Evolutionary conservation across 352 stramenopile species (phyloP).

Genomic region (Elongisporangium prolatum): DNA sequence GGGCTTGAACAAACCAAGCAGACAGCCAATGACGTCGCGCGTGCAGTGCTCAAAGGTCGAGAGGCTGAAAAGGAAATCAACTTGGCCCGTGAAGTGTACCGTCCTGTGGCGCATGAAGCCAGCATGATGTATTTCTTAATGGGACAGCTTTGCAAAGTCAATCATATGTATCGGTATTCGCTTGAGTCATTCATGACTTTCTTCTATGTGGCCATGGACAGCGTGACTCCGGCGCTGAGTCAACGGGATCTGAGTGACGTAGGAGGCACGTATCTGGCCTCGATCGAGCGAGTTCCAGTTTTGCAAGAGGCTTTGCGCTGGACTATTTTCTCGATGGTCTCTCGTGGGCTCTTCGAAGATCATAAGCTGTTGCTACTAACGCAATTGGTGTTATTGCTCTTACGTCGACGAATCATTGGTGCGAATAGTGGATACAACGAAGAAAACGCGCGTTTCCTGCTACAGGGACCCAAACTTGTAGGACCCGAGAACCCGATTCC

Average conservation of each 20-base stretch:
- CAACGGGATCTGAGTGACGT: neutral
- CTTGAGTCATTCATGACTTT: conserved; percentile 89
- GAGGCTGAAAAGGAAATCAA: conserved; percentile 91
- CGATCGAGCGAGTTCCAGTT: conserved; percentile 41
- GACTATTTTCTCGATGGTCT: conserved; percentile 89
- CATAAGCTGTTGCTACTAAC: conserved; percentile 90
- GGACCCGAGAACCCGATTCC: conserved; percentile 67
- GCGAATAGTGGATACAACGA: conserved; percentile 65
- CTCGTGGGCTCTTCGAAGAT: conserved; percentile 88
- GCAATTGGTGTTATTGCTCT: conserved; percentile 81
- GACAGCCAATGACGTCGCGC: conserved; percentile 83
- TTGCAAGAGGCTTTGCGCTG: conserved; percentile 78
- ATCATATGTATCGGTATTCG: conserved; percentile 94
- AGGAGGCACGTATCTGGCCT: conserved; percentile 18
- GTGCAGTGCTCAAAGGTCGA: conserved; percentile 79
- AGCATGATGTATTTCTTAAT: conserved; percentile 93
- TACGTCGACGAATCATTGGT: conserved; percentile 62
- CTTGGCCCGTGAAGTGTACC: conserved; percentile 87
- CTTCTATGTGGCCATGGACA: conserved; percentile 79
- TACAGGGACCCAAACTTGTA: conserved; percentile 66
- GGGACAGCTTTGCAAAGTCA: conserved; percentile 83
- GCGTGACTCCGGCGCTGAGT: conserved; percentile 25
- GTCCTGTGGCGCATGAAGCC: conserved; percentile 83
- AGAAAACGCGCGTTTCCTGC: conserved; percentile 72
- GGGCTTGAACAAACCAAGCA: conserved; percentile 89